Evolutionary conservation across 2,329 filamentous ascomycete species (phyloP), one percentile per base, ranked within the genome.

Genomic region (Orbilia blumenaviensis): DNA sequence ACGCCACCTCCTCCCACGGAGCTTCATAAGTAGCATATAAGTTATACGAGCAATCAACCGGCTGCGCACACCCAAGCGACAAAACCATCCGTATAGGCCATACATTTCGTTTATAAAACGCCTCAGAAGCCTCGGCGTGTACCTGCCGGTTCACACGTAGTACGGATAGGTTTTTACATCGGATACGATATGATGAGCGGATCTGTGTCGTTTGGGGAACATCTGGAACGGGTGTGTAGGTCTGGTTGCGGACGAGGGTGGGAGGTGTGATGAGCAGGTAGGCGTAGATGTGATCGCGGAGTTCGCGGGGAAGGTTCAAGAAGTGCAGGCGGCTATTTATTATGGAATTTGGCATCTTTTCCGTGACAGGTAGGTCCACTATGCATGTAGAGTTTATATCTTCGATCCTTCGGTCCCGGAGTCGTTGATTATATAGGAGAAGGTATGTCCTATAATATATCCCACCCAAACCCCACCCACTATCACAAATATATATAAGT

Each of bases 271-370:
- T 27, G 27, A 72, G 60, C 3, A 60, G n/a, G 27, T 67, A 68
- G 9, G 21, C n/a, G 38, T 68, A 75, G 27, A 75, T 58, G 34
- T 75, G 16, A 25, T 75, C 62, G 27, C 71, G 56, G 18, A 75
- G 27, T 58, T 75, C 71, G 71, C 42, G 63, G 2, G 71, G 71
- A 27, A 75, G 71, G 27, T 2, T 0, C 21, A 75, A 48, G 54
- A 75, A 68, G 12, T 25, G 36, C 1, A 9, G n/a, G 3, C 14
- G 23, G 4, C 18, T 1, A 2, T 41, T 52, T 27, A 3, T 10
- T 16, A n/a, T 5, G n/a, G 36, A 10, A 29, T 23, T 44, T 44
- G n/a, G n/a, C n/a, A n/a, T n/a, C n/a, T n/a, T n/a, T n/a, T n/a
- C n/a, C n/a, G n/a, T n/a, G n/a, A n/a, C n/a, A n/a, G n/a, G n/a